These are phyloP conservation scores for Aspergillus unguis DNA, from an alignment of 2,329 filamentous ascomycete genomes.

Conservation along the genomic window DNA sequence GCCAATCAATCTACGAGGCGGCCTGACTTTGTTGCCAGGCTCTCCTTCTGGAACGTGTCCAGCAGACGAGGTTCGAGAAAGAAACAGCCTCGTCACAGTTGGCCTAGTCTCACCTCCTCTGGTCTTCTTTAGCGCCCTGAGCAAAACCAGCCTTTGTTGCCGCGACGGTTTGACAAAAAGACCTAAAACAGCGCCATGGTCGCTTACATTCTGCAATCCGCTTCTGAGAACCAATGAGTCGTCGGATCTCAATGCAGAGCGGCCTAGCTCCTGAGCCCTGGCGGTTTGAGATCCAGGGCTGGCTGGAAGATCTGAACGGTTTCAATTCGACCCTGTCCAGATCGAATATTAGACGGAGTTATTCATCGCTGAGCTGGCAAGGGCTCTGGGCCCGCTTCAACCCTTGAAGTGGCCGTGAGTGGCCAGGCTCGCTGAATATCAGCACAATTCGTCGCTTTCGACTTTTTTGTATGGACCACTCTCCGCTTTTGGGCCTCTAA, in stretches of 20 bases:
- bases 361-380: slow-evolving; percentile 31
- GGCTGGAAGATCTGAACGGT: slow-evolving; percentile 10
- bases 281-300: slow-evolving; percentile 17
- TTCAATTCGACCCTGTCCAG: slow-evolving; percentile 11
- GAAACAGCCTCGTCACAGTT: background rate
- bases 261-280: slow-evolving; percentile 23
- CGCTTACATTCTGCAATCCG: slow-evolving; percentile 14
- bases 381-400: slow-evolving; percentile 22
- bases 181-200: slow-evolving; percentile 11
- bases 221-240: slow-evolving; percentile 16
- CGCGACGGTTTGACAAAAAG: background rate
- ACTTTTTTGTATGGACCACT: slow-evolving; percentile 17
- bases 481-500: slow-evolving; percentile 32
- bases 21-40: slow-evolving; percentile 26
- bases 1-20: slow-evolving; percentile 6
- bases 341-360: slow-evolving; percentile 11
- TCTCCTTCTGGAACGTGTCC: slow-evolving; percentile 15
- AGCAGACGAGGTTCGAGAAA: background rate
- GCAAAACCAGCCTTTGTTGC: slow-evolving; percentile 3
- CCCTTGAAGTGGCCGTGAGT: slow-evolving; percentile 8
- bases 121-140: background rate
- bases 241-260: slow-evolving; percentile 26
- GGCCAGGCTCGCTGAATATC: slow-evolving; percentile 17
- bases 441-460: slow-evolving; percentile 24
- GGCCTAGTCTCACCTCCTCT: slow-evolving; percentile 3